A percentile compares a stretch with the other conserved stretches of the same genome.
phyloP scores from a whole-genome alignment of 495 filamentous ascomycete genomes.

The Penicillium coffeae region DNA sequence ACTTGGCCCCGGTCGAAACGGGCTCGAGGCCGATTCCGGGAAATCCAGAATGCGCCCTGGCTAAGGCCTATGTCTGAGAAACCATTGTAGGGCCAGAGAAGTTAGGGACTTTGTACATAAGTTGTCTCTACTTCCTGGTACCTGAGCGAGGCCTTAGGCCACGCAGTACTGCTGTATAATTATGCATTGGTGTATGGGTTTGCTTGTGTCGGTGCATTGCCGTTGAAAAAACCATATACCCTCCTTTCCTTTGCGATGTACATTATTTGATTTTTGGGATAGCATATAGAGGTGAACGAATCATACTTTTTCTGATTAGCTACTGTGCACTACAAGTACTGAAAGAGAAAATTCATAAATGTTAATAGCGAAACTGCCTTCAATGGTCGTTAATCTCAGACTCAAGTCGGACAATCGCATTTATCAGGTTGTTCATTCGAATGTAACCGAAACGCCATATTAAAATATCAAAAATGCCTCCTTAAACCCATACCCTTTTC shows the following conservation, averaged over 20 bases:
- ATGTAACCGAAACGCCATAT: too few relatives aligned
- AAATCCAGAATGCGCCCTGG: constrained; percentile 8
- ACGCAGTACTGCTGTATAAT: neutral
- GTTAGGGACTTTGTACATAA: neutral
- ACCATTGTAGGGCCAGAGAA: too few relatives aligned
- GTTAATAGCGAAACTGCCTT: too few relatives aligned
- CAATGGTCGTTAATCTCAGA: too few relatives aligned
- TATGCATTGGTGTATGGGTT: neutral
- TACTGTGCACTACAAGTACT: too few relatives aligned
- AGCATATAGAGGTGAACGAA: too few relatives aligned
- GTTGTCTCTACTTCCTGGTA: neutral
- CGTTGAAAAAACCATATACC: neutral
- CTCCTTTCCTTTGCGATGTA: neutral
- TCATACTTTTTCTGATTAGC: too few relatives aligned
- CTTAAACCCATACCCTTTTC: too few relatives aligned
- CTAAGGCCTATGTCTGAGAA: constrained; percentile 1
- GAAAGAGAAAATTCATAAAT: too few relatives aligned
- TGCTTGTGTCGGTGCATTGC: neutral
- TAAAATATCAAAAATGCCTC: too few relatives aligned
- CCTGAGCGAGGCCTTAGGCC: neutral
- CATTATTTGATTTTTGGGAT: neutral
- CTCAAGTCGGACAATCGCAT: too few relatives aligned
- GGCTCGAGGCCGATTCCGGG: neutral
- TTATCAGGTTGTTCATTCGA: too few relatives aligned
- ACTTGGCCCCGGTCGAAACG: neutral